Conservation (phyloP, 371 early-diverging fungal genomes). For the Encephalitozoon hellem region DNA sequence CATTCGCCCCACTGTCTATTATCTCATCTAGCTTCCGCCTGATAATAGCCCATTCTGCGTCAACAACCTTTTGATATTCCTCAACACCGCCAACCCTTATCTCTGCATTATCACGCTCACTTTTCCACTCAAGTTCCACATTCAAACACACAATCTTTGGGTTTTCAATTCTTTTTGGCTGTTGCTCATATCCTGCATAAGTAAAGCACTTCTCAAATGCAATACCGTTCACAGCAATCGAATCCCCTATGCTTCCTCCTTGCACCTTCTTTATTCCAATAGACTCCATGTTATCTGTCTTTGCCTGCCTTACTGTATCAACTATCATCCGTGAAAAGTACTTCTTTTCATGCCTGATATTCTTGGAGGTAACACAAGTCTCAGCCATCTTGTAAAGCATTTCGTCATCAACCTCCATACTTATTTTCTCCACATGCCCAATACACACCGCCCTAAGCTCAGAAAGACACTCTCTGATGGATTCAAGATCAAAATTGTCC, state of each 20-base stretch:
- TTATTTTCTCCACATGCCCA: constrained; percentile 15
- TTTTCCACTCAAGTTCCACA: constrained; percentile 96
- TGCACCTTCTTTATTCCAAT: constrained; percentile 81
- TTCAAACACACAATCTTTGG: constrained; percentile 87
- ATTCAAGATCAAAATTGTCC: constrained; percentile 82
- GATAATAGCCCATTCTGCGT: constrained; percentile 97
- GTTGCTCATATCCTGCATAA: constrained; percentile 99
- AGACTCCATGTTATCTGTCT: constrained; percentile 54
- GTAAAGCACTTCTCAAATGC: constrained; percentile 99
- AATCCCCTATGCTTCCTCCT: constrained; percentile 93
- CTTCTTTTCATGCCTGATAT: constrained; percentile 86
- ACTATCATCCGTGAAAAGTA: constrained; percentile 96
- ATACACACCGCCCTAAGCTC: constrained; percentile 67
- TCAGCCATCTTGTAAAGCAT: constrained; percentile 85
- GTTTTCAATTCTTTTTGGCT: constrained; percentile 85
- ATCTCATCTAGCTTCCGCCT: constrained; percentile 93
- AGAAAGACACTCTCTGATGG: constrained; percentile 82
- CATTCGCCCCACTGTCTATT: constrained; percentile 89
- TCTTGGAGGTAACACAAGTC: constrained; percentile 93
- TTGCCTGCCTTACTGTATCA: constrained; percentile 81
- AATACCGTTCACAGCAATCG: constrained; percentile 85
- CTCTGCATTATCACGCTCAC: constrained; percentile 99
- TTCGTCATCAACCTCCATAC: constrained; percentile 63
- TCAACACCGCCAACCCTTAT: constrained; percentile 83
- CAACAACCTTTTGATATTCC: constrained; percentile 96